Percentiles rank a stretch among this genome's conserved stretches.
Evolutionary conservation across 2,329 filamentous ascomycete species (phyloP).

Genomic region (Calonectria honghensis): DNA sequence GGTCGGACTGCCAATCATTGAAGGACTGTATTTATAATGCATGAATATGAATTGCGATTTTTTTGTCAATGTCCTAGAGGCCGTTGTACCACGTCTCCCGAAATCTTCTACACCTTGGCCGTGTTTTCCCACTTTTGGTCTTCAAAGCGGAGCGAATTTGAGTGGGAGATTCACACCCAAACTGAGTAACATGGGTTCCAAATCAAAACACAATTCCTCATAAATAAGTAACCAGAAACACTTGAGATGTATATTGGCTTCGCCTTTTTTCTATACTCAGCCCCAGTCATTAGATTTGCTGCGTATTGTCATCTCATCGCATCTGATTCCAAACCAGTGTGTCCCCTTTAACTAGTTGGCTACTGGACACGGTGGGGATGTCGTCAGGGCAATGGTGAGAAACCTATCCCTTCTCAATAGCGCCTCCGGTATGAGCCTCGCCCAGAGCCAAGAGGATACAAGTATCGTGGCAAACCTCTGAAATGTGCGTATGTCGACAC

Average conservation of each 20-base stretch:
- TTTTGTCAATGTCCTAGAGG: not conserved
- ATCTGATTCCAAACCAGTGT: not conserved
- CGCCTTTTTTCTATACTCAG: not conserved
- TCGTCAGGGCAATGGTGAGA: not conserved
- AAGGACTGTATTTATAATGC: too few relatives aligned
- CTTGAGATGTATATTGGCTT: not conserved
- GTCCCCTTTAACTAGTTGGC: too few relatives aligned
- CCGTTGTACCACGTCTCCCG: not conserved
- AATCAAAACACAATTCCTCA: not conserved
- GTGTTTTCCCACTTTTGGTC: not conserved
- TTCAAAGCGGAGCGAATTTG: not conserved
- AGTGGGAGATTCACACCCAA: not conserved
- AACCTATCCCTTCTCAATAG: not conserved
- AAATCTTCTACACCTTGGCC: not conserved
- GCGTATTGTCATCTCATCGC: not conserved
- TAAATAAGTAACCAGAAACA: not conserved
- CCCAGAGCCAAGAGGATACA: not conserved
- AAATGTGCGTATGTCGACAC: constrained; percentile 43
- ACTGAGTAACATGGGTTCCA: not conserved
- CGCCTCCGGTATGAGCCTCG: not conserved
- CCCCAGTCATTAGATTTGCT: not conserved
- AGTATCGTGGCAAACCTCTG: constrained; percentile 16
- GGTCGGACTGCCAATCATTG: too few relatives aligned
- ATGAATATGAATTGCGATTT: too few relatives aligned
- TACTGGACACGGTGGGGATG: too few relatives aligned